Percentiles rank a stretch among this genome's conserved stretches.
These are phyloP conservation scores for Cryptomeria japonica DNA, from an alignment of 75 land plant species.

Conservation along the genomic window DNA sequence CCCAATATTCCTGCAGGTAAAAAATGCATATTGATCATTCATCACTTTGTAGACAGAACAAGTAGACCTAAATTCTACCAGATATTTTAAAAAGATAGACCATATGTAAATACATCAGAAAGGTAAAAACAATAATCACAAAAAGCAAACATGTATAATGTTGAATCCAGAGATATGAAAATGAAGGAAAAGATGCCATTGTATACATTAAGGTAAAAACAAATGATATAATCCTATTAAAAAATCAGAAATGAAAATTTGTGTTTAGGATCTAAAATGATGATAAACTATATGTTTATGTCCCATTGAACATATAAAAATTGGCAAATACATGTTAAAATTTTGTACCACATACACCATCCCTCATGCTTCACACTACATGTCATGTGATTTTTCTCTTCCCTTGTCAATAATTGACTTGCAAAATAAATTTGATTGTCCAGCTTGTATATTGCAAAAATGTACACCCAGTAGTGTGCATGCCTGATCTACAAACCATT, in stretches of 20 bases:
- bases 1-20: constrained; percentile 51
- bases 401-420: background rate
- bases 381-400: background rate
- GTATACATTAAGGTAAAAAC: background rate
- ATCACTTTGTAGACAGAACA: background rate
- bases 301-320: background rate
- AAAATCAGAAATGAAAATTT: background rate
- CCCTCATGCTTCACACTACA: background rate
- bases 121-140: background rate
- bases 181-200: background rate
- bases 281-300: background rate
- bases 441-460: background rate
- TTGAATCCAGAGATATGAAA: background rate
- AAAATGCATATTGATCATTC: background rate
- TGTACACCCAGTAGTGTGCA: background rate
- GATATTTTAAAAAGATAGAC: background rate
- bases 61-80: background rate
- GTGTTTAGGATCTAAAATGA: background rate
- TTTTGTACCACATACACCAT: background rate
- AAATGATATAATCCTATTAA: background rate
- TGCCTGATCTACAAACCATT: no score
- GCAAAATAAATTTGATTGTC: background rate
- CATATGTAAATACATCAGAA: background rate
- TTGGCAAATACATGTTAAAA: background rate
- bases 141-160: background rate